Evolutionary conservation across 768 basidiomycete genomes (phyloP).

Genomic region (Xerocomus brunneocitrinus): DNA sequence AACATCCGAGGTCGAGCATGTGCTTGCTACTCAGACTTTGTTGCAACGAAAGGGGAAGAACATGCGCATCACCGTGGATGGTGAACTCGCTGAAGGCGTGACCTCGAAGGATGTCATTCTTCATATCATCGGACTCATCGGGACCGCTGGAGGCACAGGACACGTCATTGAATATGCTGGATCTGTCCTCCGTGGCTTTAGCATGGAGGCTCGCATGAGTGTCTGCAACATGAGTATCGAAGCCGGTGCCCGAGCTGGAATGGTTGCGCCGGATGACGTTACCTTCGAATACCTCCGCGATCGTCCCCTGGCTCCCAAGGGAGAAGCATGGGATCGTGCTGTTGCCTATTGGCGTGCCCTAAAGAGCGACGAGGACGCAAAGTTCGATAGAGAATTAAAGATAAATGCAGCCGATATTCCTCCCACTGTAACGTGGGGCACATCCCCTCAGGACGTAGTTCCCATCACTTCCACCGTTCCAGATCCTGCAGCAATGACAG

Average conservation of each 20-base stretch:
- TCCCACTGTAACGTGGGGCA: slow-evolving; percentile 91
- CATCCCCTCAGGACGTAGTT: slow-evolving; percentile 84
- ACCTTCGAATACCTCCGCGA: slow-evolving; percentile 82
- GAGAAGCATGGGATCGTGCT: slow-evolving; percentile 81
- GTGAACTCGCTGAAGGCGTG: slow-evolving; percentile 74
- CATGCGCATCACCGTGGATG: slow-evolving; percentile 88
- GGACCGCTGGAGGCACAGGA: slow-evolving; percentile 93
- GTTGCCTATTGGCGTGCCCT: slow-evolving; percentile 84
- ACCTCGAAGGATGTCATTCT: slow-evolving; percentile 88
- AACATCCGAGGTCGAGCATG: slow-evolving; percentile 92
- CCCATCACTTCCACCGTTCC: slow-evolving; percentile 80
- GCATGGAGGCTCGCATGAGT: slow-evolving; percentile 90
- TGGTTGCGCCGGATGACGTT: slow-evolving; percentile 86
- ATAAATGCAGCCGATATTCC: slow-evolving; percentile 82
- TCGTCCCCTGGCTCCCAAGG: slow-evolving; percentile 77
- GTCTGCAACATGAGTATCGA: slow-evolving; percentile 96
- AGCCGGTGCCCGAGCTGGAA: slow-evolving; percentile 87
- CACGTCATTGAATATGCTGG: slow-evolving; percentile 89
- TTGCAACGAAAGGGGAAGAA: slow-evolving; percentile 87
- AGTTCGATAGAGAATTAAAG: slow-evolving; percentile 78
- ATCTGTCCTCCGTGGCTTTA: slow-evolving; percentile 78
- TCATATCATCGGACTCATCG: slow-evolving; percentile 86
- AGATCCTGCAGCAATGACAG: slow-evolving; percentile 62
- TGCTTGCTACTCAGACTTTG: slow-evolving; percentile 87
- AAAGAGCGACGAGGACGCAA: slow-evolving; percentile 74